Evolutionary conservation across 2,329 filamentous ascomycete genomes (phyloP).

Genomic region (Graphilbum sp.): DNA sequence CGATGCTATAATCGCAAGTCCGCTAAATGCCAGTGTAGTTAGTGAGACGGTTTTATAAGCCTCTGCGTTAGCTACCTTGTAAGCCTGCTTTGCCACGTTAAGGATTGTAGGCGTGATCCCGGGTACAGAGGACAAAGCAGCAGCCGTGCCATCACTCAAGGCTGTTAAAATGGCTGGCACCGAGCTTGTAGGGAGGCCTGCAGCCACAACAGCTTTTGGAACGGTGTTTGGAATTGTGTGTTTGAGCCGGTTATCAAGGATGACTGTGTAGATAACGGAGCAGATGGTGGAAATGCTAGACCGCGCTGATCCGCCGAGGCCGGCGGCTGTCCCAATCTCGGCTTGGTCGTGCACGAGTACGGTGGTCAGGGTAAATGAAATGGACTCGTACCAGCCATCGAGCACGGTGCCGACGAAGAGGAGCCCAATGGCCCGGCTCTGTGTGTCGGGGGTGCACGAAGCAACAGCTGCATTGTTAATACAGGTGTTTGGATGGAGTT

Average conservation of each 20-base stretch:
- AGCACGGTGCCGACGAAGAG: conserved; percentile 16
- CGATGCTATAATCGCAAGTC: conserved; percentile 13
- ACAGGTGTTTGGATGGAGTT: no score
- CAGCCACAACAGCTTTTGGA: conserved; percentile 16
- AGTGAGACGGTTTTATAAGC: conserved; percentile 20
- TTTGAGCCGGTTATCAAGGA: conserved; percentile 18
- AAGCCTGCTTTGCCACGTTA: conserved; percentile 14
- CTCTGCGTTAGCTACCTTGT: conserved; percentile 18
- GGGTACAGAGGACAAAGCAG: conserved; percentile 7
- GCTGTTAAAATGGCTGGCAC: conserved; percentile 1
- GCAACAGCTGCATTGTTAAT: not conserved
- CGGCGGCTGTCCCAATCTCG: conserved; percentile 18
- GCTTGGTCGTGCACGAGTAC: conserved; percentile 17
- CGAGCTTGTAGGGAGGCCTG: conserved; percentile 12
- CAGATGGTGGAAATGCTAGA: conserved; percentile 6
- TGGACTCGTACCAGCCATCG: conserved; percentile 18
- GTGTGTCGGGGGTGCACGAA: not conserved
- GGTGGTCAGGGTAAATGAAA: conserved; percentile 18
- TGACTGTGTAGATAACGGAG: conserved; percentile 16
- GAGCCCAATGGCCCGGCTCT: conserved; percentile 9
- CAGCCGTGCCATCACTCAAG: not conserved
- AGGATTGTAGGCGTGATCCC: conserved; percentile 17
- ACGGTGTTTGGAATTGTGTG: conserved; percentile 16
- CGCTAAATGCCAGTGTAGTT: conserved; percentile 18
- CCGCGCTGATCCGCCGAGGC: conserved; percentile 18